A percentile compares a stretch with the other conserved stretches of the same genome.
Evolutionary conservation across 306 rosid genomes (phyloP).

Genomic region (Glycine latifolia): DNA sequence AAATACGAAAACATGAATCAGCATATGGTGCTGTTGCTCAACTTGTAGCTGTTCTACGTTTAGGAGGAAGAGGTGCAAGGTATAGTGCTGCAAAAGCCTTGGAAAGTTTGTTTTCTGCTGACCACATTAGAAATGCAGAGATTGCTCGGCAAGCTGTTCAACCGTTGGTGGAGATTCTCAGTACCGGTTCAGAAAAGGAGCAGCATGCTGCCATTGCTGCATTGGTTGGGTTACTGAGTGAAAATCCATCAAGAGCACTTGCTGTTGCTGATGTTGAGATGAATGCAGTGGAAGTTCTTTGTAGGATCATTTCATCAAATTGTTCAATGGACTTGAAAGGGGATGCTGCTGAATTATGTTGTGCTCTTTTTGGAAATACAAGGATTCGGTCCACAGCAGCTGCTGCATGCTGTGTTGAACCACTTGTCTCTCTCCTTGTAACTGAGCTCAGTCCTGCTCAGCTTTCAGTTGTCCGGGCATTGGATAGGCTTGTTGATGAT

Average conservation of each 20-base stretch:
- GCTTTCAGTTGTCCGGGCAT: constrained; percentile 87
- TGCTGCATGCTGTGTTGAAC: constrained; percentile 95
- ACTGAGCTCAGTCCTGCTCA: constrained; percentile 89
- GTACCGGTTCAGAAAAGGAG: constrained; percentile 92
- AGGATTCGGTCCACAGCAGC: constrained; percentile 96
- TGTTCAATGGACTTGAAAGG: constrained; percentile 94
- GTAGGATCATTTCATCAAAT: constrained; percentile 88
- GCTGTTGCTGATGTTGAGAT: constrained; percentile 98
- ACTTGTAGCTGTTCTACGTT: constrained; percentile 96
- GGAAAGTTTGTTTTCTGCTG: constrained; percentile 97
- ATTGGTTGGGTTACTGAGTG: constrained; percentile 89
- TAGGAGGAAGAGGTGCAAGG: constrained; percentile 97
- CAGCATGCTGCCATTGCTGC: constrained; percentile 99
- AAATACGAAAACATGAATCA: constrained; percentile 90
- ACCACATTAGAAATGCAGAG: constrained; percentile 96
- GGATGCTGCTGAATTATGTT: constrained; percentile 95
- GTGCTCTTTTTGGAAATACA: constrained; percentile 95
- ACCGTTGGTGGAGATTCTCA: constrained; percentile 98
- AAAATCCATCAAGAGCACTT: constrained; percentile 94
- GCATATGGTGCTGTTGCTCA: constrained; percentile 95
- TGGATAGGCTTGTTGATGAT: constrained; percentile 97
- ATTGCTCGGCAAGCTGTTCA: constrained; percentile 93
- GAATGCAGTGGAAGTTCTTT: constrained; percentile 99
- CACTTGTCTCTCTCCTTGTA: constrained; percentile 91
- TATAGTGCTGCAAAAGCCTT: constrained; percentile 97